These are phyloP conservation scores for Venturia pyrina DNA, from an alignment of 2,329 filamentous ascomycete species.

Conservation along the genomic window DNA sequence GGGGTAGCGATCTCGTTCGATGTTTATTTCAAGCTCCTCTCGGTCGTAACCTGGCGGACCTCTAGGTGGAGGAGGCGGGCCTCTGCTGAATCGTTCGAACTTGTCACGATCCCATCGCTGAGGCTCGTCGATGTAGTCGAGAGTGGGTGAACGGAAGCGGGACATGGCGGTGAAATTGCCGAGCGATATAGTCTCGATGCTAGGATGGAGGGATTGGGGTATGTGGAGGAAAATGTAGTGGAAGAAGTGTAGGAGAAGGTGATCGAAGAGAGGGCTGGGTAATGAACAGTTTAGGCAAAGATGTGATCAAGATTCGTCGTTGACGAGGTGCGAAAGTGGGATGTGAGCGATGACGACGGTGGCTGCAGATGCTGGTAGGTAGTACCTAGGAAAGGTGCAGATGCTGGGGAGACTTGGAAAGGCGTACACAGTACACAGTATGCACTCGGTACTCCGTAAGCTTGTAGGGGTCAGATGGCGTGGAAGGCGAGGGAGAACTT, in stretches of 20 bases:
- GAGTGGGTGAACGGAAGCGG: constrained; percentile 6
- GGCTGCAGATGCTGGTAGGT: neutral
- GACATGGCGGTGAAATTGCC: constrained; percentile 6
- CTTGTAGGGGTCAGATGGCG: too few relatives aligned
- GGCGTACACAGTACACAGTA: too few relatives aligned
- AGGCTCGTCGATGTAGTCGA: constrained; percentile 2
- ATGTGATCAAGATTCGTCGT: neutral
- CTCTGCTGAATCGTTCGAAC: constrained; percentile 35
- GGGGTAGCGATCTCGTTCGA: constrained; percentile 34
- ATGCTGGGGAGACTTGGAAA: neutral
- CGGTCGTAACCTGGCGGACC: constrained; percentile 13
- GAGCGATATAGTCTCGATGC: neutral
- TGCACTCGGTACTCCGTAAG: too few relatives aligned
- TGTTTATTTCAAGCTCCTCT: constrained; percentile 28
- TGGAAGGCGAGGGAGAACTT: neutral
- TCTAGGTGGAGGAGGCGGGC: constrained; percentile 2
- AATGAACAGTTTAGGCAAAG: neutral
- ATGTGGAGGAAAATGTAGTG: neutral
- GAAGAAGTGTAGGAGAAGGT: neutral
- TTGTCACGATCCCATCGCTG: constrained; percentile 39
- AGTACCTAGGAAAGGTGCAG: too few relatives aligned
- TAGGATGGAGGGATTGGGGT: neutral
- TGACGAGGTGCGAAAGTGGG: neutral
- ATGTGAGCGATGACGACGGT: constrained; percentile 2
- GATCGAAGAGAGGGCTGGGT: neutral